Evolutionary conservation across 768 basidiomycete species (phyloP), one percentile per base, ranked within the genome.

Genomic region (Podaxis rugospora): DNA sequence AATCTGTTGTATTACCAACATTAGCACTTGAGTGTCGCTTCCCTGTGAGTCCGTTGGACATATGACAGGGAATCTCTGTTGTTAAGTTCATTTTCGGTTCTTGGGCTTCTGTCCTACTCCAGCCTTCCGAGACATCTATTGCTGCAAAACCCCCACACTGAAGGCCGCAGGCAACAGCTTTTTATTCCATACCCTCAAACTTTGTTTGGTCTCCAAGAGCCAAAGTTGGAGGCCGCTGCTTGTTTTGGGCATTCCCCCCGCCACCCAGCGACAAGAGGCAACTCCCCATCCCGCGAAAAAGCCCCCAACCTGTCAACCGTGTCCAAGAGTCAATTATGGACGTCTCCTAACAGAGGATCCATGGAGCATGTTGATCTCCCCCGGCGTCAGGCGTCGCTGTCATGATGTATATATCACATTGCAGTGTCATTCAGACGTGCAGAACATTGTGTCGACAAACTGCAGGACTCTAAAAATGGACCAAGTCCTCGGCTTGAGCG

Each of bases 401-500:
- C 59, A 55, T 51, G 58, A 47, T 60, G 52, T 55, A 53, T 25
- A 39, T 14, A 37, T 10, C 28, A 18, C 51, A 60, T 21, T 16
- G 51, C 51, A 54, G 18, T 60, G 57, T 44, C 57, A 51, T 3
- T 50, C 18, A 35, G 35, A 44, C 27, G 21, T 44, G 21, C 40
- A 25, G 27, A 53, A 52, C 13, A 13, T 11, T 14, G 6, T 2
- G 14, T 40, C 51, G 11, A 5, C 46, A 53, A 40, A 28, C 16
- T 50, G 28, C 10, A 11, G 10, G 39, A 46, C 40, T 35, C 58
- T 7, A 21, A 51, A 59, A 39, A 37, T 55, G 52, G 46, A 35
- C 52, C 42, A 37, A 49, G 16, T 54, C 23, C 46, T 55, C 53
- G 52, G 59, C 36, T 54, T 50, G 59, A 25, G 52, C 52, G 53